These are phyloP conservation scores for Cordyceps cateniannulata DNA, from an alignment of 2,329 filamentous ascomycete species.

Conservation along the genomic window DNA sequence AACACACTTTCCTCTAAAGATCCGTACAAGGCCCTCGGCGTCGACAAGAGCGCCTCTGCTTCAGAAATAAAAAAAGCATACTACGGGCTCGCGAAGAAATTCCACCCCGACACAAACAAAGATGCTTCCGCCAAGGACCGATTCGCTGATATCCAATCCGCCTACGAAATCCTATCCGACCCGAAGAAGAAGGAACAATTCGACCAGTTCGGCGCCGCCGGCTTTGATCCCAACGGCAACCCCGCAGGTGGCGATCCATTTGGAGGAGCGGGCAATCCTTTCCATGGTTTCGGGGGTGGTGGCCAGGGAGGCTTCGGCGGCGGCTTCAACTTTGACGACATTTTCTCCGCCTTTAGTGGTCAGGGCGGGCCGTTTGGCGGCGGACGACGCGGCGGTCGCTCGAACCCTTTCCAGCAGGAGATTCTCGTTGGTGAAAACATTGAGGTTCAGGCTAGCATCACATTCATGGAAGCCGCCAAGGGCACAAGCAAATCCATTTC, in stretches of 20 bases:
- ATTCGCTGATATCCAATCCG: slow-evolving; percentile 85
- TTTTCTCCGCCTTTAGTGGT: slow-evolving; percentile 76
- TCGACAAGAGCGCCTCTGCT: slow-evolving; percentile 71
- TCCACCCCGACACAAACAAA: slow-evolving; percentile 96
- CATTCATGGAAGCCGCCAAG: slow-evolving; percentile 93
- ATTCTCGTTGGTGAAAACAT: slow-evolving; percentile 92
- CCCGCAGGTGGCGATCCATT: slow-evolving; percentile 55
- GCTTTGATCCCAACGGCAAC: slow-evolving; percentile 71
- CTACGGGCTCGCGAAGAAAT: slow-evolving; percentile 96
- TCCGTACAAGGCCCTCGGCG: slow-evolving; percentile 82
- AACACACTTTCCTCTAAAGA: slow-evolving; percentile 55
- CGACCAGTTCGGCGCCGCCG: slow-evolving; percentile 82
- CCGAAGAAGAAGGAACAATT: slow-evolving; percentile 88
- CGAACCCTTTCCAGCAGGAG: slow-evolving; percentile 66
- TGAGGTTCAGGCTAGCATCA: slow-evolving; percentile 86
- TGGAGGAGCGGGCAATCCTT: slow-evolving; percentile 58
- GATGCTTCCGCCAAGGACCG: slow-evolving; percentile 89
- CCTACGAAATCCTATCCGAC: slow-evolving; percentile 91
- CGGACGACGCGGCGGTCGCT: slow-evolving; percentile 42
- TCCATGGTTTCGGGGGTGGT: slow-evolving; percentile 51
- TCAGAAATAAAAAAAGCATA: slow-evolving; percentile 97
- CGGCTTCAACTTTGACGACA: slow-evolving; percentile 92
- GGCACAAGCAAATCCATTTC: slow-evolving; percentile 82
- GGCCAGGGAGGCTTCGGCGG: slow-evolving; percentile 64
- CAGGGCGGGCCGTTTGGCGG: slow-evolving; percentile 47